Evolutionary conservation across 2,329 filamentous ascomycete genomes (phyloP).

Genomic region (Fusarium sp.): DNA sequence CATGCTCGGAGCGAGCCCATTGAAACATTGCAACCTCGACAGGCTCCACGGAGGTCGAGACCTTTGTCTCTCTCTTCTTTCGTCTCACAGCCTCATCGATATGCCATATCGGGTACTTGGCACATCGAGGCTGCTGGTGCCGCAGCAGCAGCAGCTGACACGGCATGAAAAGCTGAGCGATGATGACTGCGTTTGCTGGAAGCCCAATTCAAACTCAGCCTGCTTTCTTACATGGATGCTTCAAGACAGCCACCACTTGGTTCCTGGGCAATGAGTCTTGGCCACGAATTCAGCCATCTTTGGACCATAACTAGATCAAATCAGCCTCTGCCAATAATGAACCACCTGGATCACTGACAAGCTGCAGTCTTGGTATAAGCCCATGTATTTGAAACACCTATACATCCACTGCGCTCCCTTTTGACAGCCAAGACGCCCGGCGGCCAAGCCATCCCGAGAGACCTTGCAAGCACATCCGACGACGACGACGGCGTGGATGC

Average conservation of each 20-base stretch:
- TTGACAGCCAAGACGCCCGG: not conserved
- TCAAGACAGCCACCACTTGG: not conserved
- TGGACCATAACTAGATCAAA: not conserved
- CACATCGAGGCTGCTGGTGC: not conserved
- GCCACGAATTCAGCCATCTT: not conserved
- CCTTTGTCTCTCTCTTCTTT: not conserved
- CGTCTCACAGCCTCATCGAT: not conserved
- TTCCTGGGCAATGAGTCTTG: not conserved
- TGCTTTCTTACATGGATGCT: not conserved
- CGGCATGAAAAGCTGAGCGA: not conserved
- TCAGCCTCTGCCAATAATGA: not conserved
- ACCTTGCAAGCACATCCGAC: not conserved
- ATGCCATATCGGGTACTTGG: not conserved
- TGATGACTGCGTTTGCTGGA: slow-evolving; percentile 1
- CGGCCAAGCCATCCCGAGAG: not conserved
- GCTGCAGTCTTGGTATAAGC: not conserved
- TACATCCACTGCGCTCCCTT: slow-evolving; percentile 6
- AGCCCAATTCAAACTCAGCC: not conserved
- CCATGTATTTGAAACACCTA: slow-evolving; percentile 4
- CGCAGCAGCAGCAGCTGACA: not conserved
- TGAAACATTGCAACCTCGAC: not conserved
- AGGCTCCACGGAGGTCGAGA: not conserved
- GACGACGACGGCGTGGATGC: slow-evolving; percentile 6
- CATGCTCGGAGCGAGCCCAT: not conserved
- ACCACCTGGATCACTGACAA: not conserved